phyloP scores from a whole-genome alignment of 1,139 yeast genomes.

The Taphrina betulina region DNA sequence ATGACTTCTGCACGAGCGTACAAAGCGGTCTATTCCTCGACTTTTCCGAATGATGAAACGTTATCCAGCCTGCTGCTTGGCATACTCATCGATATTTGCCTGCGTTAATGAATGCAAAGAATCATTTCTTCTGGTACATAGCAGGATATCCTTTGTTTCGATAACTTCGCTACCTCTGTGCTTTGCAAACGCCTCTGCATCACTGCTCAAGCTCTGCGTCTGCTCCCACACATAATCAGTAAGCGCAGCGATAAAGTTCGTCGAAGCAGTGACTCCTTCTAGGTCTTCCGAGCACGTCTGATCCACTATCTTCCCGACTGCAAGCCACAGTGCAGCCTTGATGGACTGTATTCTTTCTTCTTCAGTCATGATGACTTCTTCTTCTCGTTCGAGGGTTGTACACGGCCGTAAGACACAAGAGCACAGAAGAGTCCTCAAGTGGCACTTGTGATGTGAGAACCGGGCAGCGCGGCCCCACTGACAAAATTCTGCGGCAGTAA shows the following conservation, averaged over 20 bases:
- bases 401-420: too few relatives aligned
- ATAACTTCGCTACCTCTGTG: slow-evolving; percentile 13
- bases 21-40: too few relatives aligned
- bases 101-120: slow-evolving; percentile 2
- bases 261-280: slow-evolving; percentile 21
- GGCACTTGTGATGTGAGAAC: too few relatives aligned
- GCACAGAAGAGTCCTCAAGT: too few relatives aligned
- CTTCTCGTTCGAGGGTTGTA: too few relatives aligned
- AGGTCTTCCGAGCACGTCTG: slow-evolving; percentile 16
- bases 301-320: slow-evolving; percentile 25
- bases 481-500: too few relatives aligned
- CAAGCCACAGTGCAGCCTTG: slow-evolving; percentile 24
- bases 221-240: slow-evolving; percentile 28
- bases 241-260: slow-evolving; percentile 26
- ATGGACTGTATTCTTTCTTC: neutral
- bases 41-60: too few relatives aligned
- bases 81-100: slow-evolving; percentile 1
- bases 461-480: too few relatives aligned
- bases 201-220: slow-evolving; percentile 10
- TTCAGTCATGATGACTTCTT: too few relatives aligned
- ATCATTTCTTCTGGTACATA: slow-evolving; percentile 25
- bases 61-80: neutral
- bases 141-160: slow-evolving; percentile 16
- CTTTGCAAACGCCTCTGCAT: slow-evolving; percentile 19
- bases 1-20: too few relatives aligned